Conservation (phyloP, 306 rosid genomes). For the Quercus mongolica region DNA sequence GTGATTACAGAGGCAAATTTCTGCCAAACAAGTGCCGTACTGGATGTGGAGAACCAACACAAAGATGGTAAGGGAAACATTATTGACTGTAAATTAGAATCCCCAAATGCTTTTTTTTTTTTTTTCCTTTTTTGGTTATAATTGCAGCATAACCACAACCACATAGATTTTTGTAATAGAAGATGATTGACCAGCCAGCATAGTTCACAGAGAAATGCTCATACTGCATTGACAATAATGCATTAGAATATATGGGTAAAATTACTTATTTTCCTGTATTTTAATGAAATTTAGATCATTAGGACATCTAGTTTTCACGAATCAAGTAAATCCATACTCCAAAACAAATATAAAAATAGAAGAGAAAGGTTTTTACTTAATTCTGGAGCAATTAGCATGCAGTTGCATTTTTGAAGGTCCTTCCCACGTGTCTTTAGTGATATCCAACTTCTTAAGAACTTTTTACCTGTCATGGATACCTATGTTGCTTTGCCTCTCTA, state of each 20-base stretch:
- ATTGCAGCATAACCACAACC: background rate
- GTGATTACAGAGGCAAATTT: conserved; percentile 87
- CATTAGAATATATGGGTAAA: background rate
- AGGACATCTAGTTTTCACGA: background rate
- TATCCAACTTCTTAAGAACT: background rate
- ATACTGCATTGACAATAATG: background rate
- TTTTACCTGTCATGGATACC: background rate
- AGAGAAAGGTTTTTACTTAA: background rate
- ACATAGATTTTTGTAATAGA: background rate
- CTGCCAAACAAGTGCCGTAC: conserved; percentile 79
- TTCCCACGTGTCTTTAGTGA: background rate
- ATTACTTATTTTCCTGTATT: background rate
- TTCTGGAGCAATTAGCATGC: background rate
- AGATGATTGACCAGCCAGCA: background rate
- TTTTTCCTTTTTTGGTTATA: background rate
- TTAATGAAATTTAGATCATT: background rate
- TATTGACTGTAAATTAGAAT: conserved; percentile 11
- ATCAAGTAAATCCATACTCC: background rate
- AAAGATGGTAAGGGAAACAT: conserved; percentile 59
- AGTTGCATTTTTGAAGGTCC: background rate
- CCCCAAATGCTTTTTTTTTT: background rate
- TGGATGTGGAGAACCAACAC: conserved; percentile 93
- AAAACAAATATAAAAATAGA: background rate
- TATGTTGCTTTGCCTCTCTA: background rate
- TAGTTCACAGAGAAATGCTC: background rate